Percentiles rank a stretch among this genome's conserved stretches.
Conservation (phyloP, 495 filamentous ascomycete species). For the Bryoglossum gracile region DNA sequence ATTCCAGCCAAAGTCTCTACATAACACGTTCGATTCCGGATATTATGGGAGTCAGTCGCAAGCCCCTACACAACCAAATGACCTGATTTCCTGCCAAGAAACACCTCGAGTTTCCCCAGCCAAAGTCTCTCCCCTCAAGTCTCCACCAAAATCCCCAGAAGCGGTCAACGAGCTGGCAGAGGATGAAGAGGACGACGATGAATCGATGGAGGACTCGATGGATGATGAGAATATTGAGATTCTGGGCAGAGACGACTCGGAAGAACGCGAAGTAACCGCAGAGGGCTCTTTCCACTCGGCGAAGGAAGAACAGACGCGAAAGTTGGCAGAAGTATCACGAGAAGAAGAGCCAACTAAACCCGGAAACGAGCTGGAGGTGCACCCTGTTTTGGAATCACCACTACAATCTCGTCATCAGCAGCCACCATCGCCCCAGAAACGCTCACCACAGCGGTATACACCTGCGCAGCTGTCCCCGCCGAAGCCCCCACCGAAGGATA, state of each 20-base stretch:
- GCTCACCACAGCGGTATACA: constrained; percentile 14
- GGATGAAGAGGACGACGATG: neutral
- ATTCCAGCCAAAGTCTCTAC: constrained; percentile 13
- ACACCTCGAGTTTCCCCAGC: neutral
- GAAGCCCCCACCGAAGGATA: neutral
- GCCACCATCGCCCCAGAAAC: constrained; percentile 14
- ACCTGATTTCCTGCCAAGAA: neutral
- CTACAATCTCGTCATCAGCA: constrained; percentile 13
- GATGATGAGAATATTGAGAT: constrained; percentile 13
- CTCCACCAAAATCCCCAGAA: neutral
- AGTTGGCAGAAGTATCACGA: constrained; percentile 7
- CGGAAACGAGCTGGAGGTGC: constrained; percentile 20
- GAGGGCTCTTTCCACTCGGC: constrained; percentile 62
- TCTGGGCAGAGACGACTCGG: constrained; percentile 24
- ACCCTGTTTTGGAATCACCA: constrained; percentile 24
- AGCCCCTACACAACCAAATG: constrained; percentile 17
- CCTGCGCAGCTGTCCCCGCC: neutral
- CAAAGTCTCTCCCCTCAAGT: neutral
- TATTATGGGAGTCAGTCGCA: constrained; percentile 64
- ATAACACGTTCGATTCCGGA: constrained; percentile 57
- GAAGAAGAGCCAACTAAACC: constrained; percentile 9
- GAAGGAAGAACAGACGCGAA: constrained; percentile 44
- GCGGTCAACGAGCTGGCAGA: neutral
- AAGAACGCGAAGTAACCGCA: constrained; percentile 48
- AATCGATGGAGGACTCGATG: neutral